phyloP scores from a whole-genome alignment of 1,284 basidiomycete genomes.

The Phenoliferia sp. region DNA sequence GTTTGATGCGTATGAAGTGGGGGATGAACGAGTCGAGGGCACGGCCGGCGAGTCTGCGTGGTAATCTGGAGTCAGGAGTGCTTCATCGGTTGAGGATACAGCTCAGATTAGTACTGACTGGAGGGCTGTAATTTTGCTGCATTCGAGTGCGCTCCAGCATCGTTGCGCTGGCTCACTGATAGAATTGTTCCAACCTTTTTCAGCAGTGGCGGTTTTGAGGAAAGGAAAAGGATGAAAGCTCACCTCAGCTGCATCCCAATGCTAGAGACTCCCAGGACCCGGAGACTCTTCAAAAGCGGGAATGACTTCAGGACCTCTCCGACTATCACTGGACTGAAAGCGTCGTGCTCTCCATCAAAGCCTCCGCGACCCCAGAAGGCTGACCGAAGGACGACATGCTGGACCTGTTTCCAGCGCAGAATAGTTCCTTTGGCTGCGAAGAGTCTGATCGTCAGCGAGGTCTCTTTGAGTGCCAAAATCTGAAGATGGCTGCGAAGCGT shows the following conservation, averaged over 20 bases:
- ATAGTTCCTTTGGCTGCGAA: not conserved
- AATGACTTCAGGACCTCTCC: not conserved
- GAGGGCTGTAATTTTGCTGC: not conserved
- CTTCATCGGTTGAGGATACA: not conserved
- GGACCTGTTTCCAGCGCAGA: not conserved
- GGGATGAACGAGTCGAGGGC: too few species aligned
- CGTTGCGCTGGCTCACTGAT: not conserved
- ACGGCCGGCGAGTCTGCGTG: not conserved
- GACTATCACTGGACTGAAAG: not conserved
- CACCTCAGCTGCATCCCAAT: not conserved
- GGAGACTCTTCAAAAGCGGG: not conserved
- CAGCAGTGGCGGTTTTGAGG: not conserved
- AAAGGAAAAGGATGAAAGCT: not conserved
- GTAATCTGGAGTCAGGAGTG: not conserved
- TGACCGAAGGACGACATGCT: not conserved
- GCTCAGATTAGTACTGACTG: not conserved
- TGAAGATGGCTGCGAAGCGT: rapidly evolving
- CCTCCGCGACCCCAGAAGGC: not conserved
- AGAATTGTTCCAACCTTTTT: not conserved
- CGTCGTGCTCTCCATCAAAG: not conserved
- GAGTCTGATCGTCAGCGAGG: too few species aligned
- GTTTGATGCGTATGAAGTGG: not conserved
- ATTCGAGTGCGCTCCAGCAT: too few species aligned
- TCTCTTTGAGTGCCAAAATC: not conserved
- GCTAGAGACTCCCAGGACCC: not conserved